Evolutionary conservation across 2,329 filamentous ascomycete genomes (phyloP).

Genomic region (Xylariaceae sp.): DNA sequence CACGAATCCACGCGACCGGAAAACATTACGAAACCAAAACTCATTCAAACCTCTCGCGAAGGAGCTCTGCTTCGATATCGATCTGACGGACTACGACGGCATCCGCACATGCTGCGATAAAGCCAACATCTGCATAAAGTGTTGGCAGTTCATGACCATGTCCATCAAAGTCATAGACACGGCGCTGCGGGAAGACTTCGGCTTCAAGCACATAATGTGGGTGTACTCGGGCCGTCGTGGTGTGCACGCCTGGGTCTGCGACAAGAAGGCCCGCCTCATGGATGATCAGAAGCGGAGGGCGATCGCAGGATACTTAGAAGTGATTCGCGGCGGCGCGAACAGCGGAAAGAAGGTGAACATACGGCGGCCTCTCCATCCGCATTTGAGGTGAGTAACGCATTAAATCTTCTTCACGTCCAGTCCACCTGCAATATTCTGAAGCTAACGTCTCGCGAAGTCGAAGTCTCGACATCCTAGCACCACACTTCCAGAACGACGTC

Average conservation of each 20-base stretch:
- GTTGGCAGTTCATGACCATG: slow-evolving; percentile 98
- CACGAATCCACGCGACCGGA: slow-evolving; percentile 89
- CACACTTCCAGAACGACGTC: slow-evolving; percentile 79
- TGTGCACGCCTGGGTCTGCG: slow-evolving; percentile 97
- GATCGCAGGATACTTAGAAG: slow-evolving; percentile 83
- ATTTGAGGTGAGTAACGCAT: slow-evolving; percentile 59
- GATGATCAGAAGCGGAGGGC: slow-evolving; percentile 82
- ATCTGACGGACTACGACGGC: slow-evolving; percentile 98
- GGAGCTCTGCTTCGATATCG: slow-evolving; percentile 98
- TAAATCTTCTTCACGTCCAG: neutral
- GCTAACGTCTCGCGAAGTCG: slow-evolving; percentile 44
- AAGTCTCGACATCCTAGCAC: slow-evolving; percentile 78
- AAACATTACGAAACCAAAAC: slow-evolving; percentile 69
- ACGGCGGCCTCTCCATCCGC: slow-evolving; percentile 81
- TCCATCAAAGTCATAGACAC: slow-evolving; percentile 89
- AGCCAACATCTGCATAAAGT: slow-evolving; percentile 88
- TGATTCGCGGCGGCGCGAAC: slow-evolving; percentile 81
- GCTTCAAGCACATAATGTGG: slow-evolving; percentile 96
- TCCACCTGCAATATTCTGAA: neutral
- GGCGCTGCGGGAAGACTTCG: slow-evolving; percentile 88
- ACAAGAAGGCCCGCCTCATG: slow-evolving; percentile 76
- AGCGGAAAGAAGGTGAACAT: slow-evolving; percentile 83
- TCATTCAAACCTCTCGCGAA: slow-evolving; percentile 86
- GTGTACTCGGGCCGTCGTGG: slow-evolving; percentile 96
- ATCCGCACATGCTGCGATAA: slow-evolving; percentile 92